A percentile compares a stretch with the other conserved stretches of the same genome.
phyloP scores from a whole-genome alignment of 75 land plant species.

The Cupressus sempervirens region DNA sequence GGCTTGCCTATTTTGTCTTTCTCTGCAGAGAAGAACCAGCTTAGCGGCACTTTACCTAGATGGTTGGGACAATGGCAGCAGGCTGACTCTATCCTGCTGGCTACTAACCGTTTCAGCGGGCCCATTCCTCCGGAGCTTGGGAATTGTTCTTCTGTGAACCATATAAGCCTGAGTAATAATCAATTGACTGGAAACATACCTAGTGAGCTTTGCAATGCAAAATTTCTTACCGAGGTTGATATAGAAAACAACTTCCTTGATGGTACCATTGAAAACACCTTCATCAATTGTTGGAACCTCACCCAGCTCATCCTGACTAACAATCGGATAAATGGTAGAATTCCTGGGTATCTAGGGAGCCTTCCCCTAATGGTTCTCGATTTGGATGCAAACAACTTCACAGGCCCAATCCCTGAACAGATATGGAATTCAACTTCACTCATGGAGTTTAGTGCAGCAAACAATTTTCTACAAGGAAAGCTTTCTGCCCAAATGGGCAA shows the following conservation, averaged over 20 bases:
- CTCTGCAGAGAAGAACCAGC: conserved; percentile 21
- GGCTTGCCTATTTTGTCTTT: conserved; percentile 16
- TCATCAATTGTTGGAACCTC: conserved; percentile 19
- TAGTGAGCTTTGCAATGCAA: conserved; percentile 26
- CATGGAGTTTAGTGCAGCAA: conserved; percentile 10
- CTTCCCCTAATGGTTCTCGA: conserved; percentile 25
- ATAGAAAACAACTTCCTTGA: conserved; percentile 22
- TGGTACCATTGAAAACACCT: conserved; percentile 27
- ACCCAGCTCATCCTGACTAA: conserved; percentile 18
- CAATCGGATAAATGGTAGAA: conserved; percentile 20
- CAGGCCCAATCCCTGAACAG: conserved; percentile 29
- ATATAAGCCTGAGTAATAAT: conserved; percentile 21
- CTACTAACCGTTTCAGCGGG: conserved; percentile 21
- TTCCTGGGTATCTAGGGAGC: conserved; percentile 25
- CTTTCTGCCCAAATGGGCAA: conserved; percentile 12
- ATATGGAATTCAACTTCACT: conserved; percentile 20
- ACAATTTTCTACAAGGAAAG: conserved; percentile 15
- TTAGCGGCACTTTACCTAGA: conserved; percentile 20
- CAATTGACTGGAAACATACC: conserved; percentile 23
- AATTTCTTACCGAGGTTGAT: conserved; percentile 12
- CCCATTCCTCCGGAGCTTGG: conserved; percentile 31
- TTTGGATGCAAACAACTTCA: conserved; percentile 27
- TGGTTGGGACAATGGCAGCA: conserved; percentile 19
- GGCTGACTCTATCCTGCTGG: conserved; percentile 17
- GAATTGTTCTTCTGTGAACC: conserved; percentile 13